Conservation (phyloP, 257 asterid species). For the Rhazya stricta region DNA sequence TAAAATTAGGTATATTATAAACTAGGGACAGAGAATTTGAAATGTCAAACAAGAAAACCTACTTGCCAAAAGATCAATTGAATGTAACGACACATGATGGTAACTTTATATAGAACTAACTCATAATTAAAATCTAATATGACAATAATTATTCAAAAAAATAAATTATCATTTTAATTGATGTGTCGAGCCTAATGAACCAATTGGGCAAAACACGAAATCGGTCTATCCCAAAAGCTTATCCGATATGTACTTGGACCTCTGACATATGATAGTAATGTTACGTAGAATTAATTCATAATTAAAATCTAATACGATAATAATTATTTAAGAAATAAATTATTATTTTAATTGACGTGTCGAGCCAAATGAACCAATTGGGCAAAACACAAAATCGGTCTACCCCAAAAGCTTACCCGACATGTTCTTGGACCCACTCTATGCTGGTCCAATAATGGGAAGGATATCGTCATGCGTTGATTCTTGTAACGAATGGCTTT, state of each 20-base stretch:
- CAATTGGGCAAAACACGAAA: neutral
- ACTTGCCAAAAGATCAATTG: neutral
- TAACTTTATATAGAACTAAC: neutral
- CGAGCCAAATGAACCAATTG: neutral
- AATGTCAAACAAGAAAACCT: neutral
- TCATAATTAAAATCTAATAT: neutral
- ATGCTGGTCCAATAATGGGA: neutral
- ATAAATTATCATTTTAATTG: neutral
- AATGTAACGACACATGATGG: neutral
- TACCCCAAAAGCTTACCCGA: neutral
- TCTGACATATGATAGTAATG: neutral
- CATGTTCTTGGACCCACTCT: no score
- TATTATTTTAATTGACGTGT: neutral
- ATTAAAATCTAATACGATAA: neutral
- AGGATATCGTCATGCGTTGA: neutral
- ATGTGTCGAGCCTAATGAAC: neutral
- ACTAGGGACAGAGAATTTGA: neutral
- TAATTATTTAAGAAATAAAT: neutral
- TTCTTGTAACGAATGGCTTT: neutral
- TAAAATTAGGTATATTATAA: no score
- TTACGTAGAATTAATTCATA: neutral
- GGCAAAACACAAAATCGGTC: neutral
- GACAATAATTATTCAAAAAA: neutral
- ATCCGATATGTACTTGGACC: no score
- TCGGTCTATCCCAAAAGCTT: neutral